phyloP scores from a whole-genome alignment of 2,329 filamentous ascomycete species.

The Teratosphaeria epicoccoides region DNA sequence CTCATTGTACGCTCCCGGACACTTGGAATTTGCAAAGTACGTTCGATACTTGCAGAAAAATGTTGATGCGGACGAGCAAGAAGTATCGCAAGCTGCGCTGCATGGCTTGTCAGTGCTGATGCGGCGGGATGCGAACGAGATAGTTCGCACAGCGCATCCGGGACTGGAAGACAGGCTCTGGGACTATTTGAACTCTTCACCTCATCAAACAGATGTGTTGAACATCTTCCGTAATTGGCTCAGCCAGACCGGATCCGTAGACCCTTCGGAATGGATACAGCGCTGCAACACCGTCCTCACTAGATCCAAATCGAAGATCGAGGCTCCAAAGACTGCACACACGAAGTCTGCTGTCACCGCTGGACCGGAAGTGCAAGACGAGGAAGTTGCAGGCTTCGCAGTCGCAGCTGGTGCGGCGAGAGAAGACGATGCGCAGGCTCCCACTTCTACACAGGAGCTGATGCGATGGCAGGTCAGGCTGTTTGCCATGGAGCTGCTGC shows the following conservation, averaged over 20 bases:
- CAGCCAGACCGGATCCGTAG: conserved; percentile 70
- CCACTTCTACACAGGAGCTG: conserved; percentile 60
- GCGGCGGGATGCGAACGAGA: conserved; percentile 79
- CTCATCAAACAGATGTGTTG: conserved; percentile 66
- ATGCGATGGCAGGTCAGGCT: conserved; percentile 91
- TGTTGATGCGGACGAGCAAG: conserved; percentile 56
- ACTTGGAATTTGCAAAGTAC: conserved; percentile 75
- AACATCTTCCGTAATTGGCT: conserved; percentile 91
- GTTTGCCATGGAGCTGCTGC: conserved; percentile 83
- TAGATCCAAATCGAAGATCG: conserved; percentile 63
- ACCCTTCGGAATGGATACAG: conserved; percentile 78
- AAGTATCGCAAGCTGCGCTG: conserved; percentile 70
- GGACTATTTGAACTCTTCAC: conserved; percentile 71
- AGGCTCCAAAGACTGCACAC: conserved; percentile 37
- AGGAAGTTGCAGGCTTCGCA: conserved; percentile 93
- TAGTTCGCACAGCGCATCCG: conserved; percentile 62
- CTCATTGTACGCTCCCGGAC: conserved; percentile 78
- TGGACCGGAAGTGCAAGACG: conserved; percentile 76
- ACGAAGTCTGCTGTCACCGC: conserved; percentile 33
- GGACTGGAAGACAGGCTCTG: conserved; percentile 86
- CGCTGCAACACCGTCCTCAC: conserved; percentile 81
- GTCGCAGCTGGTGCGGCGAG: conserved; percentile 52
- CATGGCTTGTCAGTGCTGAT: conserved; percentile 89
- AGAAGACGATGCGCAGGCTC: conserved; percentile 30
- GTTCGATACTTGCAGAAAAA: conserved; percentile 72